A percentile compares a stretch with the other conserved stretches of the same genome.
phyloP scores from a whole-genome alignment of 2,329 filamentous ascomycete species.

The Xylaria digitata region DNA sequence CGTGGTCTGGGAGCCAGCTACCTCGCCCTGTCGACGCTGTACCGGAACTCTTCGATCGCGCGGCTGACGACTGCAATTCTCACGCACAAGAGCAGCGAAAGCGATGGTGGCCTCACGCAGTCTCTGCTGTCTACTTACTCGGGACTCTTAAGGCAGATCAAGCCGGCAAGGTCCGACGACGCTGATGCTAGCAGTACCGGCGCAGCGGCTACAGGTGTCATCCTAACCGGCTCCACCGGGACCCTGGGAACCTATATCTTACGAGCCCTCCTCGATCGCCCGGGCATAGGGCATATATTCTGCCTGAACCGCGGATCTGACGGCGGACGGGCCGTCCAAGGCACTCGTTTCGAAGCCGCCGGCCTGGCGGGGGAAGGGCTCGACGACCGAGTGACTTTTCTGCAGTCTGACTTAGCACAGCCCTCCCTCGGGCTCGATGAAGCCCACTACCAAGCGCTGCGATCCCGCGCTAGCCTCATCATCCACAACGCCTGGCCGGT shows the following conservation, averaged over 20 bases:
- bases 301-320: constrained; percentile 46
- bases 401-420: constrained; percentile 37
- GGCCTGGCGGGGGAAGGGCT: constrained; percentile 17
- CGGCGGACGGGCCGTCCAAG: constrained; percentile 34
- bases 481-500: constrained; percentile 46
- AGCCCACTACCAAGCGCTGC: constrained; percentile 34
- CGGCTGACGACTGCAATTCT: constrained; percentile 36
- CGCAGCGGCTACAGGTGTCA: neutral
- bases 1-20: neutral
- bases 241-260: constrained; percentile 43
- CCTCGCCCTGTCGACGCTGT: constrained; percentile 29
- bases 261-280: constrained; percentile 34
- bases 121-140: neutral
- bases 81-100: constrained; percentile 22
- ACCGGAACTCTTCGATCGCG: constrained; percentile 25
- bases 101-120: constrained; percentile 27
- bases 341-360: constrained; percentile 21
- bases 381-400: constrained; percentile 41
- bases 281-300: constrained; percentile 41
- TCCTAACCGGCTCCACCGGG: constrained; percentile 48
- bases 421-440: constrained; percentile 39
- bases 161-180: neutral
- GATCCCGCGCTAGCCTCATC: constrained; percentile 32
- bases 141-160: neutral
- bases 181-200: too few species aligned